Evolutionary conservation across 768 basidiomycete genomes (phyloP), one percentile per base, ranked within the genome.

Genomic region (Boletus tylopilopsis): DNA sequence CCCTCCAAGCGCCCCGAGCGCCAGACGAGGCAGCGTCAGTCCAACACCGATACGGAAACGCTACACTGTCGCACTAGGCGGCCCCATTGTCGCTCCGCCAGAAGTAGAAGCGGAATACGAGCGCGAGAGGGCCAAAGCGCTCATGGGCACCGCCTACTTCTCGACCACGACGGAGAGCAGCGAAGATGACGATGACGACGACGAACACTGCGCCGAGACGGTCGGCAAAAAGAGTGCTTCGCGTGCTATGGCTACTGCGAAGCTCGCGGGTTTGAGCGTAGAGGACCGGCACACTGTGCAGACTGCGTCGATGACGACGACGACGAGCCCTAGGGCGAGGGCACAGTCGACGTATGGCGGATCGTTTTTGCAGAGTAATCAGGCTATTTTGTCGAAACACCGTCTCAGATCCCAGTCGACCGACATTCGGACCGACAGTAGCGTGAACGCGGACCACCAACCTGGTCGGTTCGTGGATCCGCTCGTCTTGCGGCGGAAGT

Each of bases 21-120:
- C 71, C 37, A 71, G 82, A 18, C 76, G 75, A 15, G 70, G 74
- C 5, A 85, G 82, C 58, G 76, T 83, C 46, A 82, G 82, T 49
- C 81, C 84, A 2, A 89, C 87, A 4, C 88, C 90, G 2, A 70
- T 79, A 18, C 57, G 90, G 51, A 93, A 93, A 60, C 76, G 90
- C 33, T 92, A 93, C 62, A 92, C 90, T 0, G 90, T 92, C 27
- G 90, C 90, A 1, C 76, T 93, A 0, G 89, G 88, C 10, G 85
- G 80, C 3, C 84, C 87, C 0, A 81, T 89, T 51, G 76, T 80
- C 54, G 71, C 59, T 32, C 66, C 57, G 50, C 62, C 55, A 24
- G 69, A 56, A 41, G 56, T 55, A 45, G 66, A 57, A 30, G 54
- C 59, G 9, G 69, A 66, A 5, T 61, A 63, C 43, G 62, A 67